Percentiles rank a stretch among this genome's conserved stretches.
phyloP scores from a whole-genome alignment of 768 basidiomycete genomes.

The Trametes elegans region DNA sequence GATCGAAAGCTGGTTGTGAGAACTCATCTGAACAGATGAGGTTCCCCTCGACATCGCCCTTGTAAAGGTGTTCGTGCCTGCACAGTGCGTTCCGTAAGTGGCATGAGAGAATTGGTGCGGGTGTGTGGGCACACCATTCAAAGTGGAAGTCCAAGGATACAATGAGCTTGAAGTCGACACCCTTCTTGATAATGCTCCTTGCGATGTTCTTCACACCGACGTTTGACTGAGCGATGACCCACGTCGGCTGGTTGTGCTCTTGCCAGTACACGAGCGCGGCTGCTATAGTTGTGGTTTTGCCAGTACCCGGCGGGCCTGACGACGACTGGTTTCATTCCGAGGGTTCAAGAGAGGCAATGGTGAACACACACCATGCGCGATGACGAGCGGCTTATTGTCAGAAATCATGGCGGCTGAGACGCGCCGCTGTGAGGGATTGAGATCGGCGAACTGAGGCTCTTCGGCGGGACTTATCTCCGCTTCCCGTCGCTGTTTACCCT shows the following conservation, averaged over 20 bases:
- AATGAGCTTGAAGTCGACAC: conserved; percentile 56
- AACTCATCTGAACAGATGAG: conserved; percentile 40
- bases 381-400: conserved; percentile 27
- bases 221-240: conserved; percentile 81
- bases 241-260: conserved; percentile 34
- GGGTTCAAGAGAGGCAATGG: too few species aligned
- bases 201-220: conserved; percentile 87
- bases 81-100: not conserved
- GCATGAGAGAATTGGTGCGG: not conserved
- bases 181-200: conserved; percentile 55
- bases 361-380: conserved; percentile 37
- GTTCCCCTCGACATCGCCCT: conserved; percentile 27
- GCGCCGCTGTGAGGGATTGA: conserved; percentile 39
- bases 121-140: conserved; percentile 25
- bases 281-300: conserved; percentile 45
- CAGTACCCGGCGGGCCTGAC: conserved; percentile 41
- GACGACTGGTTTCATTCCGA: too few species aligned
- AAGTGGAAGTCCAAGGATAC: conserved; percentile 30
- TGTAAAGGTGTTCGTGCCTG: conserved; percentile 54
- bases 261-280: conserved; percentile 28
- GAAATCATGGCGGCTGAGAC: conserved; percentile 39
- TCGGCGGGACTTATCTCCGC: not conserved
- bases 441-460: conserved; percentile 1
- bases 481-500: not conserved
- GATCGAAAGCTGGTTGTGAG: conserved; percentile 12